Conservation (phyloP, 2,329 filamentous ascomycete species). For the Chrysosporium keratinophilum region DNA sequence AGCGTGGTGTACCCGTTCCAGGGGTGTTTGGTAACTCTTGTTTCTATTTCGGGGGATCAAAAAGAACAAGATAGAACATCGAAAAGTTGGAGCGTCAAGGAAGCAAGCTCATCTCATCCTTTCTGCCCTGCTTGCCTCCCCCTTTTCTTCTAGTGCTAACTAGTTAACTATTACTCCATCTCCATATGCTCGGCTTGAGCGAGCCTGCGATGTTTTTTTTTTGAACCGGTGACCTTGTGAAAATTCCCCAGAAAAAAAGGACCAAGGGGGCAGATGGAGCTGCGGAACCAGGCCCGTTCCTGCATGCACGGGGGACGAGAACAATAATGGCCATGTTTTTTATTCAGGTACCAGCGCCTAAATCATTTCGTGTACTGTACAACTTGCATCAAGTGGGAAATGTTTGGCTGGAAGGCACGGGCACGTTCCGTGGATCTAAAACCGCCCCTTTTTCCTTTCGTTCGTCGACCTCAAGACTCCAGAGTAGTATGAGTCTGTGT, state of each 20-base stretch:
- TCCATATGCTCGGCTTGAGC: too few relatives aligned
- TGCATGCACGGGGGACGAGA: background rate
- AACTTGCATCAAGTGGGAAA: too few relatives aligned
- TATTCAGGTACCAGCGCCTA: background rate
- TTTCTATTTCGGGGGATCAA: background rate
- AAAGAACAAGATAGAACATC: background rate
- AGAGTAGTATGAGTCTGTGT: too few relatives aligned
- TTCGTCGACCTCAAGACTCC: too few relatives aligned
- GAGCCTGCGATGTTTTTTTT: background rate
- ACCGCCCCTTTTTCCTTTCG: too few relatives aligned
- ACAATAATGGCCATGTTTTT: too few relatives aligned
- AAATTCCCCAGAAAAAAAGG: background rate
- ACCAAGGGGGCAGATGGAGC: background rate
- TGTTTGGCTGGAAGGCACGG: too few relatives aligned
- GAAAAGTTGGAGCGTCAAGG: background rate
- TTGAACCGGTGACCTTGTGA: background rate
- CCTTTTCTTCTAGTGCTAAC: background rate
- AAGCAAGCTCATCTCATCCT: background rate
- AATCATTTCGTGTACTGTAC: too few relatives aligned
- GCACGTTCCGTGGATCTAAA: too few relatives aligned
- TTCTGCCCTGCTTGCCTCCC: background rate
- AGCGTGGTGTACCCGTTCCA: too few relatives aligned
- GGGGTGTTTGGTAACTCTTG: background rate
- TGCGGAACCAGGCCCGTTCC: constrained; percentile 3
- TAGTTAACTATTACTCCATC: too few relatives aligned